Evolutionary conservation across 192 early-diverging fungal species (phyloP).

Genomic region (Coemansia javaensis): DNA sequence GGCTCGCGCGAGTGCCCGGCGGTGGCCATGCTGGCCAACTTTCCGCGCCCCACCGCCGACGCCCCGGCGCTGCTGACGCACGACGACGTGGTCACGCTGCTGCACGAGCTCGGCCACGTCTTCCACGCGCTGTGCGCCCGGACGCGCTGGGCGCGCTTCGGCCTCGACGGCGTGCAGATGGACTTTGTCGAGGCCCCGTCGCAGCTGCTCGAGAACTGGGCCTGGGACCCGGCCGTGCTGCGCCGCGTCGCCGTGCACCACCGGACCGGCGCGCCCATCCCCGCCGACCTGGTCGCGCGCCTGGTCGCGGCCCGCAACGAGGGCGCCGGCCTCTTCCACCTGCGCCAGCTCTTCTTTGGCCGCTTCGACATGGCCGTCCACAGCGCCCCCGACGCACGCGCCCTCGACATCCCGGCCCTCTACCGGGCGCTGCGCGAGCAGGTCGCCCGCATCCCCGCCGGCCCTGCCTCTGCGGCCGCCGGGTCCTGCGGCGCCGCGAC

Average conservation of each 20-base stretch:
- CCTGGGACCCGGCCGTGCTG: slow-evolving; percentile 56
- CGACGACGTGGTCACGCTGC: slow-evolving; percentile 72
- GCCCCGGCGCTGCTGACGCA: slow-evolving; percentile 73
- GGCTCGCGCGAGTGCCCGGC: slow-evolving; percentile 54
- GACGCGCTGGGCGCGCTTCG: slow-evolving; percentile 64
- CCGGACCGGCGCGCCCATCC: slow-evolving; percentile 57
- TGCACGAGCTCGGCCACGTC: slow-evolving; percentile 76
- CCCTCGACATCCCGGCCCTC: slow-evolving; percentile 25
- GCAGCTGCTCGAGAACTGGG: slow-evolving; percentile 83
- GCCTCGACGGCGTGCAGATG: slow-evolving; percentile 66
- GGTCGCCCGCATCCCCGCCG: slow-evolving; percentile 17
- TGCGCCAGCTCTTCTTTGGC: slow-evolving; percentile 74
- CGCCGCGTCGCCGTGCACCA: slow-evolving; percentile 60
- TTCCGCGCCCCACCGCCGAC: slow-evolving; percentile 57
- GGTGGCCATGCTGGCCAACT: slow-evolving; percentile 63
- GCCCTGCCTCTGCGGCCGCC: slow-evolving; percentile 35
- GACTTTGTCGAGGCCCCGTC: slow-evolving; percentile 83
- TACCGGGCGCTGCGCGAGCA: slow-evolving; percentile 42
- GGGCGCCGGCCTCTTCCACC: slow-evolving; percentile 59
- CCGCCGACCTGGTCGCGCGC: slow-evolving; percentile 61
- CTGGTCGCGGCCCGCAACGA: slow-evolving; percentile 68
- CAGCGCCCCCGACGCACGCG: slow-evolving; percentile 40
- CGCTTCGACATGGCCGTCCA: slow-evolving; percentile 71
- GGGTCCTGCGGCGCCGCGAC: slow-evolving; percentile 47
- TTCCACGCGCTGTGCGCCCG: slow-evolving; percentile 60